Percentiles rank a stretch among this genome's conserved stretches.
Conservation (phyloP, 768 basidiomycete genomes). For the Crepidotus variabilis region DNA sequence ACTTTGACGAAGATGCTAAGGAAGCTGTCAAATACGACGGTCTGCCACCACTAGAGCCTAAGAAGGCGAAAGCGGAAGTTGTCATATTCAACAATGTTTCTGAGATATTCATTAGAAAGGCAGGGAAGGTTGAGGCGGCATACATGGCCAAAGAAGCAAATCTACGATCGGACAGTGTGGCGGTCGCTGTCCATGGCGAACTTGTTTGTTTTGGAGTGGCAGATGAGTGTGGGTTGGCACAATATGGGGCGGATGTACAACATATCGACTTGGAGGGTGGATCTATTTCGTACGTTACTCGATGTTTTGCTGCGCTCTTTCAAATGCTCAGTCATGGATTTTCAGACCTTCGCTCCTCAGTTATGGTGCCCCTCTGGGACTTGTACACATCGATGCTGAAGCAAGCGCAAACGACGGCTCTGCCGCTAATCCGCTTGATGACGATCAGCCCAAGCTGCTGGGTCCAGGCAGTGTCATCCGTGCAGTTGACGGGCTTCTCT, state of each 20-base stretch:
- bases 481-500: constrained; percentile 74
- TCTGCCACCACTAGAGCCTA: constrained; percentile 56
- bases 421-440: constrained; percentile 42
- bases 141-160: constrained; percentile 19
- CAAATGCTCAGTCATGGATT: constrained; percentile 4
- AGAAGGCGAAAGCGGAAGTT: constrained; percentile 28
- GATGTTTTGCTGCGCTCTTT: constrained; percentile 20
- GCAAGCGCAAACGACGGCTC: constrained; percentile 56
- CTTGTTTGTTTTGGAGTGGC: constrained; percentile 47
- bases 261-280: constrained; percentile 66
- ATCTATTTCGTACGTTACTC: constrained; percentile 49
- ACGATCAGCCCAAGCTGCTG: constrained; percentile 37
- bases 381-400: constrained; percentile 63
- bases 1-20: constrained; percentile 55
- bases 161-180: constrained; percentile 26
- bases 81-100: constrained; percentile 67
- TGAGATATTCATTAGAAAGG: constrained; percentile 39
- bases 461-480: constrained; percentile 38
- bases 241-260: constrained; percentile 15
- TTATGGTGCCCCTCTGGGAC: constrained; percentile 58
- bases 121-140: constrained; percentile 25
- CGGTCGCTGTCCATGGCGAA: constrained; percentile 49
- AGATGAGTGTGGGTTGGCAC: constrained; percentile 20
- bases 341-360: constrained; percentile 59
- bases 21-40: constrained; percentile 58